Percentiles rank a stretch among this genome's conserved stretches.
Evolutionary conservation across 345 rosid genomes (phyloP).

Genomic region (rapeseed (Brassica napus)): DNA sequence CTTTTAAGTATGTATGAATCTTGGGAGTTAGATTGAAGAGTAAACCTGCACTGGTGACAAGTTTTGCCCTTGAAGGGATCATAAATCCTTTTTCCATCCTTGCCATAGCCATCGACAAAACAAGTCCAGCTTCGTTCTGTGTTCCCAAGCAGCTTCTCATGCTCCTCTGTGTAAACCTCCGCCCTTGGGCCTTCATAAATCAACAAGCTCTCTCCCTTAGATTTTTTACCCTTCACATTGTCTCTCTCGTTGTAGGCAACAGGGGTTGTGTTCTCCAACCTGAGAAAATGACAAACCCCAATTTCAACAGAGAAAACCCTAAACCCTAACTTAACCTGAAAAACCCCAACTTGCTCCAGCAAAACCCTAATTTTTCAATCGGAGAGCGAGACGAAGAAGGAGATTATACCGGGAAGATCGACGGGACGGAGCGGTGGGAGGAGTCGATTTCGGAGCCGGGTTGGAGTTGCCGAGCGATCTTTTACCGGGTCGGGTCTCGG

Average conservation of each 20-base stretch:
- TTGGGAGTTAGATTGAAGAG: neutral
- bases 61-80: slow-evolving; percentile 84
- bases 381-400: neutral
- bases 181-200: slow-evolving; percentile 55
- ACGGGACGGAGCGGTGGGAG: slow-evolving; percentile 46
- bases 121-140: slow-evolving; percentile 77
- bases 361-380: neutral
- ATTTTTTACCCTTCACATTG: slow-evolving; percentile 30
- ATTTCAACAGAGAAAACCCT: neutral
- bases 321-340: neutral
- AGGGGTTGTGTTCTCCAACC: slow-evolving; percentile 72
- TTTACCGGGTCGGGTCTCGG: slow-evolving; percentile 40
- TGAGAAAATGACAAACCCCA: slow-evolving; percentile 25
- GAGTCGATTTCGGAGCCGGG: slow-evolving; percentile 18
- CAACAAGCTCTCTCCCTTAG: slow-evolving; percentile 3
- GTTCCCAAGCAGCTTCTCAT: slow-evolving; percentile 73
- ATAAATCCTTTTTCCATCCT: slow-evolving; percentile 71
- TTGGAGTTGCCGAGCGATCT: slow-evolving; percentile 28
- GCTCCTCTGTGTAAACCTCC: slow-evolving; percentile 75
- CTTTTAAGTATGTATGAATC: neutral
- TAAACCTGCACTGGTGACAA: slow-evolving; percentile 91
- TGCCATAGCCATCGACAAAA: slow-evolving; percentile 81
- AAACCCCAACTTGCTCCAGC: neutral
- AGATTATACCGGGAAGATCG: slow-evolving; percentile 73
- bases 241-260: slow-evolving; percentile 54